Evolutionary conservation across 2,329 filamentous ascomycete species (phyloP), one percentile per base, ranked within the genome.

Genomic region (Penicillium thymicola): DNA sequence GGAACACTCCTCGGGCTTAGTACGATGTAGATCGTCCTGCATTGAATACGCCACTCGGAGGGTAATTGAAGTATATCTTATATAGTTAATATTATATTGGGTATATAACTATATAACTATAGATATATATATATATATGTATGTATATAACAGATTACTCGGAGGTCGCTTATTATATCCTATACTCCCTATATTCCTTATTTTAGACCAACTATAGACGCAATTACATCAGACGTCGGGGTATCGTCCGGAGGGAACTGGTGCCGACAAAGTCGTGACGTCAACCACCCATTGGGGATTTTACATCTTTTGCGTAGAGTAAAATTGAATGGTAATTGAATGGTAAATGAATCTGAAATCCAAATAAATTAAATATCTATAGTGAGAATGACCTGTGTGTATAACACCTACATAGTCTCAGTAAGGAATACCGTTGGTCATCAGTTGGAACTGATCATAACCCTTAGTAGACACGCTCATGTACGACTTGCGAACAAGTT

Each of bases 391-490:
- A 5, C 18, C 8, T 2, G 18, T 21, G 42, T 21, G 42, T 32
- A 32, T 4, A 21, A 32, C 11, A 32, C 9, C 10, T 18, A 23
- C 8, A 28, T 38, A 23, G 23, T 16, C 36, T 32, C 11, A 96
- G 71, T 95, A 97, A 34, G 94, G 94, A 73, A 99, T 99, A 7
- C 93, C 94, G 71, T 99, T 97, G 32, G 94, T 97, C 76, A 97
- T 79, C 68, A 97, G 79, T 80, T 99, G 94, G 81, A 97, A 99
- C 74, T 96, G 90, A 77, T 99, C 95, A 74, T 99, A 99, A 46
- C 93, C 89, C 63, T 90, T 92, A 1, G 94, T 99, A 55, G 89
- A 92, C 72, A 94, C 90, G 77, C 90, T 97, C 57, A 87, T 85
- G 69, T 94, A 90, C 72, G 92, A 97, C 82, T 89, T 95, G 79